These are phyloP conservation scores for Sisymbrium altissimum DNA, from an alignment of 345 rosid species.

Conservation along the genomic window DNA sequence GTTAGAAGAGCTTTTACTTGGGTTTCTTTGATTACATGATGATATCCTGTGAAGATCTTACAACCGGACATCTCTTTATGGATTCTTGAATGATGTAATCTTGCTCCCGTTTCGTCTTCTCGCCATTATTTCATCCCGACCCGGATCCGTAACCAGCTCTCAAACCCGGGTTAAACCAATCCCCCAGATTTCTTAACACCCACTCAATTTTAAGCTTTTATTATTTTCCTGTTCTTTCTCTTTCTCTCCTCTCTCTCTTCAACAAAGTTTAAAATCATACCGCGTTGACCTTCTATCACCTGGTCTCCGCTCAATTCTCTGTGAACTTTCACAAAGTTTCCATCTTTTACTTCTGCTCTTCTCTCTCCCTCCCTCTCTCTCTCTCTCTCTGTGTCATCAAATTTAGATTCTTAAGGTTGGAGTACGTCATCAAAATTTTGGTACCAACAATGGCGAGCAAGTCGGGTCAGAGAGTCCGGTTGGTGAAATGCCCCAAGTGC, in stretches of 20 bases:
- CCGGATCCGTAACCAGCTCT: constrained; percentile 27
- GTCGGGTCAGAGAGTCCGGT: constrained; percentile 40
- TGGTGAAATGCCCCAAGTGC: constrained; percentile 78
- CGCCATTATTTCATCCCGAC: not conserved
- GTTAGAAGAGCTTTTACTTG: not conserved
- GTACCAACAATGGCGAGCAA: constrained; percentile 38
- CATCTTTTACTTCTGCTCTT: not conserved
- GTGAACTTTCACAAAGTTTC: constrained; percentile 16
- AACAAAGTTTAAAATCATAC: not conserved
- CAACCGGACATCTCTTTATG: not conserved
- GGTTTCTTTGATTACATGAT: not conserved
- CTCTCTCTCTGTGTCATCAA: not conserved
- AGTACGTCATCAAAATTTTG: not conserved
- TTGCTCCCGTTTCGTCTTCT: constrained; percentile 21
- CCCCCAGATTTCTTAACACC: not conserved
- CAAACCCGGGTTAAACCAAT: constrained; percentile 1
- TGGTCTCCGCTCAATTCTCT: constrained; percentile 12
- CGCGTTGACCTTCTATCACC: constrained; percentile 29
- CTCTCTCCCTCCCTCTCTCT: not conserved
- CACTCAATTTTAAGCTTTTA: not conserved
- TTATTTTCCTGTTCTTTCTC: not conserved
- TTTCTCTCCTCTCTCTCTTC: not conserved
- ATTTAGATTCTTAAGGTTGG: not conserved
- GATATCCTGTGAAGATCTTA: not conserved
- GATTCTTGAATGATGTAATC: constrained; percentile 17